Base-by-base conservation (phyloP, 305 asterid species). In the Fraxinus sp. region DNA sequence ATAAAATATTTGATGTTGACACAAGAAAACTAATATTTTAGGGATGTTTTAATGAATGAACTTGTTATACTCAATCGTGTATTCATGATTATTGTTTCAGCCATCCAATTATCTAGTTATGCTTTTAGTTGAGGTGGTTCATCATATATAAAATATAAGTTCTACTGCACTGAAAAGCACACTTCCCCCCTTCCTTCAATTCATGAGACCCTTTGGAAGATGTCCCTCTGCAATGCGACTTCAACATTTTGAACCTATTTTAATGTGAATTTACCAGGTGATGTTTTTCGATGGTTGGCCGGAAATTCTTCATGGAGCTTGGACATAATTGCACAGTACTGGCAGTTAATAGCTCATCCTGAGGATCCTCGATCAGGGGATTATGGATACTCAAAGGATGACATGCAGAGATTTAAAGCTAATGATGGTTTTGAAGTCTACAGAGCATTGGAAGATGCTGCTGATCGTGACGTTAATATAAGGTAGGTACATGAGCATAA, bases 211-310 rank as follows among this genome's bases (percentile, higher is more conserved):
- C 72, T 55, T 32, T 3, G 22, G 62, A 62, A 35, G 26, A 80
- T 5, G 18, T 33, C n/a, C 41, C 24, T 16, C 18, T 22, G 77
- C 4, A 66, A 74, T 9, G 11, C n/a, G 68, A 72, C 33, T 26
- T 80, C 14, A 36, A 32, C 52, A 26, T 79, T 81, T 46, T 37
- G 49, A 8, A 64, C 33, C 33, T 24, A 26, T 24, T 64, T 44
- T 76, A 14, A 46, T 83, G 75, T 80, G 78, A 79, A 68, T 83
- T 83, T 72, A 82, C 84, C 90, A 94, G 98, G 92, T 83, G 97
- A 94, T 88, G 98, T 93, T 20, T 90, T 94, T 68, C 93, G 84
- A 70, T 94, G 98, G 98, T 78, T 94, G 89, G 97, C 98, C 26
- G 96, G 97, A 36, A 94, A 94, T 87, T 91, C 98, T 73, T 88